phyloP scores from a whole-genome alignment of 2,329 filamentous ascomycete genomes.

The Podosphaera xanthii region DNA sequence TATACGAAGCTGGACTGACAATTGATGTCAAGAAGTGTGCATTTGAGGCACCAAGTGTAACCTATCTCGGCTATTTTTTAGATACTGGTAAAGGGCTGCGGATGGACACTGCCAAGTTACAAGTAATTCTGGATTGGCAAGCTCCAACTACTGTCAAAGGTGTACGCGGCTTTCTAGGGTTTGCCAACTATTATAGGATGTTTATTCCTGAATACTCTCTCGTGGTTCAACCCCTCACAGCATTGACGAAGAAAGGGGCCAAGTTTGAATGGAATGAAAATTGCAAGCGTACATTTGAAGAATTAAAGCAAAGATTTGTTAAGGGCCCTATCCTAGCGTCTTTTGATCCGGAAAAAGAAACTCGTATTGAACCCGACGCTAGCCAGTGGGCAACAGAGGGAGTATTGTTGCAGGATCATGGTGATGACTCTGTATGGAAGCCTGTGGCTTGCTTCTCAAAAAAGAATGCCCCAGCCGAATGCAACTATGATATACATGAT shows the following conservation, averaged over 20 bases:
- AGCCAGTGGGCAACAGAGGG: too few species aligned
- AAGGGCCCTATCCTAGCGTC: too few species aligned
- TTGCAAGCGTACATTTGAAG: not conserved
- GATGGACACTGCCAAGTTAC: too few species aligned
- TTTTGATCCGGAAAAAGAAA: too few species aligned
- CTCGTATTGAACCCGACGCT: too few species aligned
- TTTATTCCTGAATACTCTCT: not conserved
- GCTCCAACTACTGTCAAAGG: not conserved
- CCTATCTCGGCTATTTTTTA: too few species aligned
- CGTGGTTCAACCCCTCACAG: not conserved
- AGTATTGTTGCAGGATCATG: too few species aligned
- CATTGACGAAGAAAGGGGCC: not conserved
- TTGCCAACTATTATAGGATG: not conserved
- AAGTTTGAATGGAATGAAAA: not conserved
- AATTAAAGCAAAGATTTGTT: not conserved
- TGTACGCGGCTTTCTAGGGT: not conserved
- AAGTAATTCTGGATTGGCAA: not conserved
- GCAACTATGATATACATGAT: not conserved
- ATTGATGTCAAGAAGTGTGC: too few species aligned
- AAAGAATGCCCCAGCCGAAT: not conserved
- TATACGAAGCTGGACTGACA: too few species aligned
- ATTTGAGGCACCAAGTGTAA: too few species aligned
- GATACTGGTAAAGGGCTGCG: too few species aligned
- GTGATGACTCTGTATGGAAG: too few species aligned
- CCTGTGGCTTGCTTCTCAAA: not conserved